A percentile compares a stretch with the other conserved stretches of the same genome.
phyloP scores from a whole-genome alignment of 2,329 filamentous ascomycete species.

The Ceratocystis smalleyi region DNA sequence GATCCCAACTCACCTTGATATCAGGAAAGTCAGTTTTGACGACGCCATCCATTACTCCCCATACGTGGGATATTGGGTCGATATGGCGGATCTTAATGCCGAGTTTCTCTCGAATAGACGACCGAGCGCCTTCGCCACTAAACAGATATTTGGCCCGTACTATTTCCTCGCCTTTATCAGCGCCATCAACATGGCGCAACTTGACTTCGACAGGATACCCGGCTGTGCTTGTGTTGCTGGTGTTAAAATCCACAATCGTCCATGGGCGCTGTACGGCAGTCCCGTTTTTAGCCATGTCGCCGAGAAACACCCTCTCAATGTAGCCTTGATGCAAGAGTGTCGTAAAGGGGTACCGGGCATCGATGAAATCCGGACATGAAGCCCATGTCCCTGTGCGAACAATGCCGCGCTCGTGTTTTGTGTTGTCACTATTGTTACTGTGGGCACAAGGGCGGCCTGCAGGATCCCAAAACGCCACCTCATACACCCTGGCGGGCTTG shows the following conservation, averaged over 20 bases:
- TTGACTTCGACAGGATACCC: conserved; percentile 70
- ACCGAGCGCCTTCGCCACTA: conserved; percentile 54
- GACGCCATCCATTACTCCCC: conserved; percentile 63
- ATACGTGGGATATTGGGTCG: conserved; percentile 55
- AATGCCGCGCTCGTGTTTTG: conserved; percentile 27
- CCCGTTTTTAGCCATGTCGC: conserved; percentile 47
- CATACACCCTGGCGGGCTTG: conserved; percentile 71
- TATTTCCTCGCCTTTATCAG: conserved; percentile 39
- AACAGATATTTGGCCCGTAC: conserved; percentile 55
- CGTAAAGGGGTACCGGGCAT: conserved; percentile 55
- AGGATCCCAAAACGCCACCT: conserved; percentile 60
- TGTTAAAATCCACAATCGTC: conserved; percentile 45
- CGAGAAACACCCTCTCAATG: conserved; percentile 55
- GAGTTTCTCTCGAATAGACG: conserved; percentile 47
- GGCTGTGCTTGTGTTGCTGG: conserved; percentile 33
- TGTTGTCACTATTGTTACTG: conserved; percentile 28
- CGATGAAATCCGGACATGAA: conserved; percentile 72
- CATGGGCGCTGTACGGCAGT: conserved; percentile 48
- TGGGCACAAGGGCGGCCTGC: conserved; percentile 25
- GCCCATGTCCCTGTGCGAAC: conserved; percentile 61
- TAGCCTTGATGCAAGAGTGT: conserved; percentile 55
- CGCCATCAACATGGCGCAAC: conserved; percentile 61
- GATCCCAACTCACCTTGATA: conserved; percentile 40
- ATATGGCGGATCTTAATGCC: conserved; percentile 57
- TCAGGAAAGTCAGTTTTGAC: conserved; percentile 62